Base-by-base conservation (phyloP, 2,329 filamentous ascomycete species). In the Chrysoporthe cubensis region DNA sequence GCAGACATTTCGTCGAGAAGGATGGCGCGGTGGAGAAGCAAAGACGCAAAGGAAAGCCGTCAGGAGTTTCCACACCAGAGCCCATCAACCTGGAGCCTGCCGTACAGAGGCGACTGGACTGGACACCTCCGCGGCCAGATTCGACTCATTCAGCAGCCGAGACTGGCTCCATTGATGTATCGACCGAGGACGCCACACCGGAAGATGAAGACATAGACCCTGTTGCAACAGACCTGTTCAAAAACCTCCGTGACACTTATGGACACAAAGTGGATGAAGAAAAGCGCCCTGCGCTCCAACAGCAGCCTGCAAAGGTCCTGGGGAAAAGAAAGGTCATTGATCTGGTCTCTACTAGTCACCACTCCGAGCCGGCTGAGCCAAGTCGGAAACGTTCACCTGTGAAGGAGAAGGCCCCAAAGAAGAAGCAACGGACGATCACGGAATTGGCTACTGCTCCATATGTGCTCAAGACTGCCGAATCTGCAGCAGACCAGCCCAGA, bases 341-440 rank as follows among this genome's bases (percentile, higher is more conserved):
- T 57, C 74, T 85, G 50, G 77, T 87, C 1, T 76, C 80, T 0
- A 77, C 60, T 14, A 62, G 44, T 6, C 61, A 71, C 67, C 63
- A 74, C 3, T n/a, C 74, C 57, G 69, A 72, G 7, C 71, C 72
- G 1, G 70, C 66, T 14, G 69, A 75, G 56, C 76, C 14, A 21
- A 13, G 0, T 6, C 40, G 66, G 26, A 13, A 26, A 6, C n/a
- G 73, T 21, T 78, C 78, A 1, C 79, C 79, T 0, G 71, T 73
- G 1, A 87, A 86, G 74, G 75, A 78, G 32, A 90, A 88, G 71
- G 80, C 82, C 5, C 79, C 84, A 3, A 89, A 87, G 77, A 93
- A 91, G 78, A 94, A 91, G 76, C 79, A 89, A 0, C 88, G 88
- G 52, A 96, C 93, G 0, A 90, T 97, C 66, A 97, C 93, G 0